These are phyloP conservation scores for Euphorbia lathyris DNA, from an alignment of 345 rosid genomes.

Conservation along the genomic window DNA sequence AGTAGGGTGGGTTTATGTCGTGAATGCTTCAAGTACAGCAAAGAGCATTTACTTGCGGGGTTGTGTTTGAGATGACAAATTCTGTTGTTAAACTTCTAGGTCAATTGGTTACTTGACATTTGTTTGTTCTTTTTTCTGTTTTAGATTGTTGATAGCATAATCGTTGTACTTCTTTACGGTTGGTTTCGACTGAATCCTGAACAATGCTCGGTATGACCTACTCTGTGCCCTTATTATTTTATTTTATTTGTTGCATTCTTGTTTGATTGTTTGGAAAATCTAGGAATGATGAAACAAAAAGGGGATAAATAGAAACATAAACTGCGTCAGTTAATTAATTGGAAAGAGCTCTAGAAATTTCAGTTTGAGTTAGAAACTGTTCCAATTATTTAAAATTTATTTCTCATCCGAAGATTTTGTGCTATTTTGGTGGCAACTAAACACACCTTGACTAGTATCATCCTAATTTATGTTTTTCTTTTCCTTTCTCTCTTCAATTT, in stretches of 20 bases:
- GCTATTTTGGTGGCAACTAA: background rate
- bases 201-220: slow-evolving; percentile 48
- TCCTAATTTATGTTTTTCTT: background rate
- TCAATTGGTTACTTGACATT: background rate
- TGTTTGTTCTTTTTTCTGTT: background rate
- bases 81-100: too few species aligned
- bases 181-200: slow-evolving; percentile 47
- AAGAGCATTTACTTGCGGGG: too few species aligned
- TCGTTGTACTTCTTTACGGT: slow-evolving; percentile 55
- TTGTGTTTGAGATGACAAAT: too few species aligned
- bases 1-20: too few species aligned
- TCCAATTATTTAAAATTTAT: background rate
- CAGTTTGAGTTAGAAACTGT: background rate
- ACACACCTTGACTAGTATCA: background rate
- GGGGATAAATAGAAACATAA: too few species aligned
- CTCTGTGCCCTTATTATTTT: background rate
- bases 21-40: too few species aligned
- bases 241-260: background rate
- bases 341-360: background rate
- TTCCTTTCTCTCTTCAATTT: background rate
- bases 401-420: too few species aligned
- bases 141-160: slow-evolving; percentile 48
- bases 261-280: background rate
- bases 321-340: background rate
- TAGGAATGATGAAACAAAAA: background rate